A percentile compares a stretch with the other conserved stretches of the same genome.
Evolutionary conservation across 2,329 filamentous ascomycete genomes (phyloP).

Genomic region (Pseudogymnoascus sp.): DNA sequence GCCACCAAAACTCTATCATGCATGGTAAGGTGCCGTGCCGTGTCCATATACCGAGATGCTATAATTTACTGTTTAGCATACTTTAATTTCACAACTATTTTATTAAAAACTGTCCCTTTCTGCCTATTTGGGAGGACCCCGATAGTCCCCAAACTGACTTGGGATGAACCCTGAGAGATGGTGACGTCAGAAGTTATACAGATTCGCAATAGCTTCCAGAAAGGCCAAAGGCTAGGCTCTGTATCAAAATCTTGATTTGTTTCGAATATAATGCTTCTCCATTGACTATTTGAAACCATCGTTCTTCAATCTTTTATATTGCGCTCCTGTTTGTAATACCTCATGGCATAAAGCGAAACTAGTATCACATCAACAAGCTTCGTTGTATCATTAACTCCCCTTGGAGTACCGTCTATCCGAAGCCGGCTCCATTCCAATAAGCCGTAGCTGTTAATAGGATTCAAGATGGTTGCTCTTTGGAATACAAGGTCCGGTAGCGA

Average conservation of each 20-base stretch:
- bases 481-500: not conserved
- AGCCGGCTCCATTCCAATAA: not conserved
- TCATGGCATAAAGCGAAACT: not conserved
- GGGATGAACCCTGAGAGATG: not conserved
- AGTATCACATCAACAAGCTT: not conserved
- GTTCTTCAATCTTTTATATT: not conserved
- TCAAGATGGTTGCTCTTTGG: not conserved
- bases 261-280: not conserved
- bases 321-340: not conserved
- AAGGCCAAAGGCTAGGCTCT: not conserved
- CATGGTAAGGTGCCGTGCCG: not conserved
- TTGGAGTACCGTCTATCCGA: not conserved
- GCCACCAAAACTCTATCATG: not conserved
- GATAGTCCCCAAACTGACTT: not conserved
- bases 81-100: not conserved
- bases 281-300: not conserved
- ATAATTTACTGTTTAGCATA: not conserved
- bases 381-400: not conserved
- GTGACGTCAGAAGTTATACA: conserved; percentile 1
- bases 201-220: conserved; percentile 5
- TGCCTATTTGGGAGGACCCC: not conserved
- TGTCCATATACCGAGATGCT: not conserved
- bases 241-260: not conserved
- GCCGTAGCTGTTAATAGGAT: not conserved
- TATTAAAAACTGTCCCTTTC: not conserved